Percentiles rank a stretch among this genome's conserved stretches.
phyloP scores from a whole-genome alignment of 2,329 filamentous ascomycete species.

The Colletotrichum lindemuthianum region DNA sequence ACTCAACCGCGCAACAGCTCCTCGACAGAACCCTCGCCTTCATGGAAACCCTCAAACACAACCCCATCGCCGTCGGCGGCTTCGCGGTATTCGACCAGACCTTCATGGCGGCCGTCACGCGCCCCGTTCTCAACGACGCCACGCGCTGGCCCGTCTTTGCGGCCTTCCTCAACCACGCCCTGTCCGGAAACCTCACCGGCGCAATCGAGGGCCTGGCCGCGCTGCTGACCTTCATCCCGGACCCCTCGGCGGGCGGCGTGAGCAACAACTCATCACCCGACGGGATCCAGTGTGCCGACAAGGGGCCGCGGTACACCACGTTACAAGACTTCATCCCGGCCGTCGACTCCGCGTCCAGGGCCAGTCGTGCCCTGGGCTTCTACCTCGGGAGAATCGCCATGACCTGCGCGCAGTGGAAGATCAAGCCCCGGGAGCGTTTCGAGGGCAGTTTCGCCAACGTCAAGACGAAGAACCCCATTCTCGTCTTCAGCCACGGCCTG shows the following conservation, averaged over 20 bases:
- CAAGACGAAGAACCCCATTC: constrained; percentile 10
- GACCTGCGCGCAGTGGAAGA: constrained; percentile 20
- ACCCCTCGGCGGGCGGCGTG: too few species aligned
- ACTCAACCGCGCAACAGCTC: constrained; percentile 46
- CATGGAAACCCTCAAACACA: constrained; percentile 42
- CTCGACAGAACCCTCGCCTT: constrained; percentile 45
- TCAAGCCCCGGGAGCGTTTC: constrained; percentile 16
- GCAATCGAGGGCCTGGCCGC: too few species aligned
- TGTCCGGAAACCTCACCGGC: too few species aligned
- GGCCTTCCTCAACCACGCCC: too few species aligned
- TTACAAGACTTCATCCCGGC: constrained; percentile 16
- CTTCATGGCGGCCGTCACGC: constrained; percentile 37
- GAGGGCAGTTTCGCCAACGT: constrained; percentile 10
- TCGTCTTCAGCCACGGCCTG: constrained; percentile 2
- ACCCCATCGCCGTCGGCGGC: constrained; percentile 38
- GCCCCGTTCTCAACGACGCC: constrained; percentile 38
- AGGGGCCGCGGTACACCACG: background rate
- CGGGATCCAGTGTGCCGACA: too few species aligned
- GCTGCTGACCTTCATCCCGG: too few species aligned
- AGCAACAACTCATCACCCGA: too few species aligned
- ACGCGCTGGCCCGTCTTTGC: background rate
- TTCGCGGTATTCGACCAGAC: constrained; percentile 41
- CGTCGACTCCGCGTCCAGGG: background rate
- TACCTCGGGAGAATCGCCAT: background rate
- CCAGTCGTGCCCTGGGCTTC: constrained; percentile 12